A percentile compares a stretch with the other conserved stretches of the same genome.
Evolutionary conservation across 345 rosid species (phyloP).

Genomic region (Acer saccharum): DNA sequence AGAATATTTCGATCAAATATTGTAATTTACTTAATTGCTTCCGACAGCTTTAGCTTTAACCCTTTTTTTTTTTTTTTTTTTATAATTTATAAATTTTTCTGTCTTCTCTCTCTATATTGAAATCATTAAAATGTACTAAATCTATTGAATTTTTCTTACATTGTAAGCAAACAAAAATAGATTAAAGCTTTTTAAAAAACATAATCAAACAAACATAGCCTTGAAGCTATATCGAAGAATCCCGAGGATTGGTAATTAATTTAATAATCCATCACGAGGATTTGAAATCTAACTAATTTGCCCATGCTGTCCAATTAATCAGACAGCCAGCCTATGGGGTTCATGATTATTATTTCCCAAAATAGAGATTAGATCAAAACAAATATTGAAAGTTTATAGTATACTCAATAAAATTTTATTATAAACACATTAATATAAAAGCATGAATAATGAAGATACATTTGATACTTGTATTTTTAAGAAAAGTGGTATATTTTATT

Average conservation of each 20-base stretch:
- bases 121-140: not conserved
- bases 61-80: too few species aligned
- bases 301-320: not conserved
- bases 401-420: not conserved
- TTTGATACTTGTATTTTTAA: too few species aligned
- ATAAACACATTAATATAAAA: not conserved
- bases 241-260: constrained; percentile 6
- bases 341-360: not conserved
- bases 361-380: not conserved
- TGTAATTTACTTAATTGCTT: too few species aligned
- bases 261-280: too few species aligned
- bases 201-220: constrained; percentile 1
- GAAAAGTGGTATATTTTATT: not conserved
- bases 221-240: not conserved
- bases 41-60: too few species aligned
- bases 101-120: not conserved
- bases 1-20: too few species aligned
- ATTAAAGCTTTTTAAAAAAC: not conserved
- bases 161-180: not conserved
- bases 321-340: not conserved
- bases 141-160: not conserved
- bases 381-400: not conserved
- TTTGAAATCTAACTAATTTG: too few species aligned
- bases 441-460: not conserved
- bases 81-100: too few species aligned